Percentiles rank a stretch among this genome's conserved stretches.
These are phyloP conservation scores for Casuarina cunninghamiana DNA, from an alignment of 306 rosid genomes.

Conservation along the genomic window DNA sequence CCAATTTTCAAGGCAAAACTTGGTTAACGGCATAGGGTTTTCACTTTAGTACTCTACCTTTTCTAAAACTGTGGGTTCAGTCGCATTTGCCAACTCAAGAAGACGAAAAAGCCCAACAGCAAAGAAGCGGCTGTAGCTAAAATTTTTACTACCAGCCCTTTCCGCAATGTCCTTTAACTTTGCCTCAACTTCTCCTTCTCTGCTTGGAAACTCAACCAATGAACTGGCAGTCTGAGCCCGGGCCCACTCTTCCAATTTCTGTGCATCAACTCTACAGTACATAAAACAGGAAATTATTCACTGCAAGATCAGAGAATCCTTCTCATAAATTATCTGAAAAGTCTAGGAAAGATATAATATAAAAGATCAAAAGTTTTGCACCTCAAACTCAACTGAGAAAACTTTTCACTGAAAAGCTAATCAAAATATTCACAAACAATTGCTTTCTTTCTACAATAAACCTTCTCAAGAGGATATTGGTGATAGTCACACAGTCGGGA, in stretches of 20 bases:
- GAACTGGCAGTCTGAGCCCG: constrained; percentile 71
- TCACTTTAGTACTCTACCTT: constrained; percentile 54
- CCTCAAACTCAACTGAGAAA: background rate
- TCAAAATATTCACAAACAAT: background rate
- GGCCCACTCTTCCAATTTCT: constrained; percentile 95
- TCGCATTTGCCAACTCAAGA: constrained; percentile 92
- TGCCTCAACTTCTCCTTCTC: constrained; percentile 90
- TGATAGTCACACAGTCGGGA: constrained; percentile 7
- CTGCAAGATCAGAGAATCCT: constrained; percentile 21
- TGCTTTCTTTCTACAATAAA: constrained; percentile 13
- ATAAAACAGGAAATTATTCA: constrained; percentile 23
- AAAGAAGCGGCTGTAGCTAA: constrained; percentile 95
- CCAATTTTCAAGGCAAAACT: background rate
- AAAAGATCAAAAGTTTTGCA: background rate
- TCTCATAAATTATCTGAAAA: constrained; percentile 21
- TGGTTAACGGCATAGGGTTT: background rate
- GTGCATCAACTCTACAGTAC: constrained; percentile 68
- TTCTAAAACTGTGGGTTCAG: constrained; percentile 85
- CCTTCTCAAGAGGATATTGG: constrained; percentile 13
- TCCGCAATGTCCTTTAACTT: constrained; percentile 78
- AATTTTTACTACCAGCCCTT: constrained; percentile 75
- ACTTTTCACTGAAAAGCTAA: background rate
- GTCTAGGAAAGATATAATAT: constrained; percentile 8
- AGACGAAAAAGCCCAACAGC: constrained; percentile 95
- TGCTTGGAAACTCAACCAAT: constrained; percentile 75